These are phyloP conservation scores for Fusarium sp. DNA, from an alignment of 2,329 filamentous ascomycete genomes.

Conservation along the genomic window DNA sequence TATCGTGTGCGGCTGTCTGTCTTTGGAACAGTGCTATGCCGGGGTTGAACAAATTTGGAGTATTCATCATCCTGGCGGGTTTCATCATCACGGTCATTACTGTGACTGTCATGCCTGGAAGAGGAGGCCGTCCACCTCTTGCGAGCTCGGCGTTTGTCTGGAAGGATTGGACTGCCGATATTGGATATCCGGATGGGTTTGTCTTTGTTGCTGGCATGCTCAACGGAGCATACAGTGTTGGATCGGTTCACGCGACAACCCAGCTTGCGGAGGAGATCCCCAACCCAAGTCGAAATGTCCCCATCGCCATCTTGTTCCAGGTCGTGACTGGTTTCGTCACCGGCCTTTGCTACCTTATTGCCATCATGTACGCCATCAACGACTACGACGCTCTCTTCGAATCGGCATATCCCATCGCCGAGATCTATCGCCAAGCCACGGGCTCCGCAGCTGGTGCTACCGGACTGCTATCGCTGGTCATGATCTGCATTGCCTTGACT, in stretches of 20 bases:
- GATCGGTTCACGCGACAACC: slow-evolving; percentile 70
- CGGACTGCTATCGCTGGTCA: slow-evolving; percentile 56
- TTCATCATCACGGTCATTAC: slow-evolving; percentile 65
- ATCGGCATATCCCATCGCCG: slow-evolving; percentile 69
- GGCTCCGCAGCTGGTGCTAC: slow-evolving; percentile 59
- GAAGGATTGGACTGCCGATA: slow-evolving; percentile 50
- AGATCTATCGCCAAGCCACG: slow-evolving; percentile 71
- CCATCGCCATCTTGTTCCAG: slow-evolving; percentile 61
- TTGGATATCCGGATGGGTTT: slow-evolving; percentile 53
- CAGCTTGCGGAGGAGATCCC: slow-evolving; percentile 74
- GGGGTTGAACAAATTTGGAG: slow-evolving; percentile 61
- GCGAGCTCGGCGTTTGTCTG: slow-evolving; percentile 52
- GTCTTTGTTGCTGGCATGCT: slow-evolving; percentile 55
- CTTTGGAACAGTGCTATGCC: slow-evolving; percentile 65
- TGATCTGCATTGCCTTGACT: slow-evolving; percentile 50
- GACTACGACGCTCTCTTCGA: slow-evolving; percentile 60
- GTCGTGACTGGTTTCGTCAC: slow-evolving; percentile 61
- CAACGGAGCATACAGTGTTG: slow-evolving; percentile 76
- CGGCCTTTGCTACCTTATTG: slow-evolving; percentile 60
- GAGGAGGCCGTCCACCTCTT: slow-evolving; percentile 41
- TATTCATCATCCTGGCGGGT: slow-evolving; percentile 59
- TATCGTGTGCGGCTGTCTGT: slow-evolving; percentile 53
- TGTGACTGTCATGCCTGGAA: slow-evolving; percentile 60
- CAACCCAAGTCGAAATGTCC: slow-evolving; percentile 59
- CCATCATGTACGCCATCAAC: slow-evolving; percentile 67